phyloP scores from a whole-genome alignment of 202 grass and related monocot genomes.

The Setaria viridis region DNA sequence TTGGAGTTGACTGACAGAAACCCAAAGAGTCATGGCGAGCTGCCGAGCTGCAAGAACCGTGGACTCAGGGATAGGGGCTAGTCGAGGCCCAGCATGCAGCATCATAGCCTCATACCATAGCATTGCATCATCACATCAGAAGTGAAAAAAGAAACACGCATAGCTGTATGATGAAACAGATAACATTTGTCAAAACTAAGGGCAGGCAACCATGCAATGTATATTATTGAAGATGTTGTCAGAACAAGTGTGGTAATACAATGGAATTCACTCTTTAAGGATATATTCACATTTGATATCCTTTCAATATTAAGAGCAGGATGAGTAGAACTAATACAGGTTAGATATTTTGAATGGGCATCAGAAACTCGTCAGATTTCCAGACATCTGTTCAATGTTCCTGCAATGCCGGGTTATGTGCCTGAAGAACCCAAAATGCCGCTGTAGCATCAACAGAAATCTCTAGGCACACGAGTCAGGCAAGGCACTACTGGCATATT shows the following conservation, averaged over 20 bases:
- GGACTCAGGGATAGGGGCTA: no score
- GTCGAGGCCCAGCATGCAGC: no score
- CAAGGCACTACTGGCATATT: constrained; percentile 43
- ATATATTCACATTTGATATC: constrained; percentile 50
- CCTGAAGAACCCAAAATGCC: constrained; percentile 42
- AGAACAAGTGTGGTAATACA: constrained; percentile 15
- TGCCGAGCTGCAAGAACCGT: no score
- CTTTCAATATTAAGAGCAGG: constrained; percentile 31
- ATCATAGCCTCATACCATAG: no score
- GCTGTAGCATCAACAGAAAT: constrained; percentile 20
- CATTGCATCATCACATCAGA: no score
- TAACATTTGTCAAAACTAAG: constrained; percentile 22
- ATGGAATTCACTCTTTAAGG: neutral
- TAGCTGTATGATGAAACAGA: neutral
- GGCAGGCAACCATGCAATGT: neutral
- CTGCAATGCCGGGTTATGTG: constrained; percentile 21
- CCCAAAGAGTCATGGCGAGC: no score
- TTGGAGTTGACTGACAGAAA: no score
- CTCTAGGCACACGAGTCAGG: constrained; percentile 43
- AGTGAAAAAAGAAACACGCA: neutral
- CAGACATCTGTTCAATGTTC: neutral
- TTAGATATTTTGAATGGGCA: constrained; percentile 36
- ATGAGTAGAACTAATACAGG: constrained; percentile 33
- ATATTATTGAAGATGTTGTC: neutral
- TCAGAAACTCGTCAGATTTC: constrained; percentile 8